phyloP scores from a whole-genome alignment of 1,139 yeast species.

The Zygoascus sp. region DNA sequence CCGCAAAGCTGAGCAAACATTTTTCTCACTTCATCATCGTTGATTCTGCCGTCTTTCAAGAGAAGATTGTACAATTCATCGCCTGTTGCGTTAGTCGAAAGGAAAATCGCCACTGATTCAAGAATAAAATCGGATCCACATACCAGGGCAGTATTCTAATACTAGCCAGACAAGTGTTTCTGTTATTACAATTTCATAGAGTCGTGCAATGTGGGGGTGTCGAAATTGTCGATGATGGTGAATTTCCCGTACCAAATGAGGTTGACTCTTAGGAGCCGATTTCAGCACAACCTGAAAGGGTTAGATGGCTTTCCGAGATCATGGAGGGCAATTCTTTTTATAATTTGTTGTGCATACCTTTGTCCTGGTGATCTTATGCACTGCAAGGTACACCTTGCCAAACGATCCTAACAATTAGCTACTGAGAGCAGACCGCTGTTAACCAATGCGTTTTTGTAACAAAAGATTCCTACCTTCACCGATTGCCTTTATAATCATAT shows the following conservation, averaged over 20 bases:
- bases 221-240: conserved; percentile 81
- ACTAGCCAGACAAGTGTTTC: conserved; percentile 82
- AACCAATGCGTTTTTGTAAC: background rate
- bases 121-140: too few relatives aligned
- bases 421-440: background rate
- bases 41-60: conserved; percentile 46
- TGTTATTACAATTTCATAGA: conserved; percentile 81
- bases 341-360: too few relatives aligned
- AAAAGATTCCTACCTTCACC: conserved; percentile 55
- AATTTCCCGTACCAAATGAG: conserved; percentile 87
- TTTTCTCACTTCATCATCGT: conserved; percentile 48
- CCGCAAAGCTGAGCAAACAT: conserved; percentile 75
- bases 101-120: too few relatives aligned
- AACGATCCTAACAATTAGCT: conserved; percentile 49
- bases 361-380: conserved; percentile 64
- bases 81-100: conserved; percentile 49
- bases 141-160: conserved; percentile 71
- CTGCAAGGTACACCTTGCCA: conserved; percentile 85
- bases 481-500: conserved; percentile 61
- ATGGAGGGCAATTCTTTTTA: too few relatives aligned
- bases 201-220: conserved; percentile 77
- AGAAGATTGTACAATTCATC: conserved; percentile 79
- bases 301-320: background rate
- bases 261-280: conserved; percentile 76
- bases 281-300: conserved; percentile 55